Evolutionary conservation across 2,329 filamentous ascomycete genomes (phyloP), one percentile per base, ranked within the genome.

Genomic region (Beauveria australis): DNA sequence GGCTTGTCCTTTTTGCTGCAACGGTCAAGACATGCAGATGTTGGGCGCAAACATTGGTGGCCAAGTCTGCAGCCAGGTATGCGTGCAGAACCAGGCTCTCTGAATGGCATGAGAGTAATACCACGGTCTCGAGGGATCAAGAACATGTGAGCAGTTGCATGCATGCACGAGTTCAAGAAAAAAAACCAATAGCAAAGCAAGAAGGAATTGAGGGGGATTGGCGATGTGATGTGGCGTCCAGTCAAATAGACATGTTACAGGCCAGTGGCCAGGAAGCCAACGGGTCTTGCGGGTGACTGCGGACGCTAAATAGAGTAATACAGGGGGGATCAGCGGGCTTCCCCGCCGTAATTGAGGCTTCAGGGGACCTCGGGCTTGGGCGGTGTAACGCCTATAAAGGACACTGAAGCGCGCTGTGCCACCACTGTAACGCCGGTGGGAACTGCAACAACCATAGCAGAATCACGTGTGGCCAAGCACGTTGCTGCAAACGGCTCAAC

Each of bases 191-290:
- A 22, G 26, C 12, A 19, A 12, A n/a, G 18, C n/a, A 46, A 33
- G 1, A 18, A 19, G 18, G 40, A 5, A 16, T 24, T 33, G 7
- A 7, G 8, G 33, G 18, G 46, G 9, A 41, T 28, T 43, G 5
- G 43, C 30, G 58, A 54, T 60, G 58, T 60, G 58, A 60, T 60
- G 58, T 60, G 58, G 58, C 58, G 49, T 54, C 49, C 18, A 37
- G 58, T 22, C 19, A 44, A 48, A 24, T 30, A 33, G 30, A 22
- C 41, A 16, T 41, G 22, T 41, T 49, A 60, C 41, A 52, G 49
- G 14, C 37, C 53, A 22, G 49, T 7, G 24, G 33, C 51, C n/a
- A 56, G 53, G 18, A 7, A 49, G 53, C 33, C 12, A 37, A 16
- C 12, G 33, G 33, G 33, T 16, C 56, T 58, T 51, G 55, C 46